These are phyloP conservation scores for Jimgerdemannia flammicorona DNA, from an alignment of 192 early-diverging fungal genomes.

Conservation along the genomic window DNA sequence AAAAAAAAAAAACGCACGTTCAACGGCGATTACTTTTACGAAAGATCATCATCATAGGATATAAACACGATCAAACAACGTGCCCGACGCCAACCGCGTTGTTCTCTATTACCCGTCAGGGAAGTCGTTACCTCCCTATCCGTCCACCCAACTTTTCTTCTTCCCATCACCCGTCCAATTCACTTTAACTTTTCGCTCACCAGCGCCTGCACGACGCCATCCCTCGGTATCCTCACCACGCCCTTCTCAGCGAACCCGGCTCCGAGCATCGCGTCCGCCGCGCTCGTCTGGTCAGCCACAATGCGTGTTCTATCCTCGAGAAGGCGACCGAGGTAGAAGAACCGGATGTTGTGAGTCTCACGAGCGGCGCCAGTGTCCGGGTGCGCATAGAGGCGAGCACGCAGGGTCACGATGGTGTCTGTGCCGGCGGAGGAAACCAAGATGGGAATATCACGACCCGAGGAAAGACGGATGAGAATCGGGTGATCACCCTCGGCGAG, in stretches of 20 bases:
- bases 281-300: background rate
- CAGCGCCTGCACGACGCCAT: slow-evolving; percentile 11
- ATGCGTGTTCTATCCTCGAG: slow-evolving; percentile 20
- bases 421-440: slow-evolving; percentile 2
- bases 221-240: background rate
- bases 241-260: background rate
- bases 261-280: background rate
- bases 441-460: slow-evolving; percentile 19
- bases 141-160: too few species aligned
- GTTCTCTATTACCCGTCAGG: too few species aligned
- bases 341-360: slow-evolving; percentile 23
- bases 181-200: background rate
- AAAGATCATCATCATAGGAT: too few species aligned
- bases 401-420: slow-evolving; percentile 31
- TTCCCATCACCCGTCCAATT: too few species aligned
- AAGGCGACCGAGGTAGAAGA: slow-evolving; percentile 48
- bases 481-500: background rate
- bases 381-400: slow-evolving; percentile 16
- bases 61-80: too few species aligned
- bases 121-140: too few species aligned
- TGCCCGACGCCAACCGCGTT: too few species aligned
- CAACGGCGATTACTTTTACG: too few species aligned
- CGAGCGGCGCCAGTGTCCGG: slow-evolving; percentile 8
- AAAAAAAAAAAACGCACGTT: too few species aligned
- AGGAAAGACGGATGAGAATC: slow-evolving; percentile 32